phyloP scores from a whole-genome alignment of 2,329 filamentous ascomycete species.

The Pseudocercospora macadamiae region DNA sequence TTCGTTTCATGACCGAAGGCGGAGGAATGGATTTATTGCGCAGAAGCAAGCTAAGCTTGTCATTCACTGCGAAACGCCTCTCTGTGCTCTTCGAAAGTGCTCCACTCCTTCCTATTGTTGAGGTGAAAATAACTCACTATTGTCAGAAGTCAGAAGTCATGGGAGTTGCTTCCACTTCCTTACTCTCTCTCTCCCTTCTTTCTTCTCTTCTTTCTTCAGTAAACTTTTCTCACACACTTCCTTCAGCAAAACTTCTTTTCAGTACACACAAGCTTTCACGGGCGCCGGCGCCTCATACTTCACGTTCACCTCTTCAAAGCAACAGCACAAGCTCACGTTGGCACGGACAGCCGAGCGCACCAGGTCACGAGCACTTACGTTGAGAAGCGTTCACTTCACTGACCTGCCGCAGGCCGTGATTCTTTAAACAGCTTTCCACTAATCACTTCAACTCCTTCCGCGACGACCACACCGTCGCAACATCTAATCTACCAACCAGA shows the following conservation, averaged over 20 bases:
- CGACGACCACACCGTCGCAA: background rate
- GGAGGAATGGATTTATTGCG: background rate
- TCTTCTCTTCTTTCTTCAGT: background rate
- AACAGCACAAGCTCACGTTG: no score
- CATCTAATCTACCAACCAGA: background rate
- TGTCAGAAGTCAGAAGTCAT: background rate
- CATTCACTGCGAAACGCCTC: constrained; percentile 5
- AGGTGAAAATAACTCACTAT: constrained; percentile 4
- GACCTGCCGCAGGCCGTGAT: background rate
- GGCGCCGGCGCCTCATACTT: no score
- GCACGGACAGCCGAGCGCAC: no score
- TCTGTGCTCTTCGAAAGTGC: background rate
- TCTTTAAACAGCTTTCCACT: background rate
- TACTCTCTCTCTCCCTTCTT: background rate
- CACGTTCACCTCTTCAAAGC: no score
- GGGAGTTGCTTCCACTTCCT: background rate
- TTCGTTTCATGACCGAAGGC: background rate
- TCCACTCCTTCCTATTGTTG: constrained; percentile 6
- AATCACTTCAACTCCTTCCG: background rate
- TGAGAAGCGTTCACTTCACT: background rate
- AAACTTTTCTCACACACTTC: no score
- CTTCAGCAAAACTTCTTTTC: background rate
- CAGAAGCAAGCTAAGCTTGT: background rate
- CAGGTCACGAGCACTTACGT: no score
- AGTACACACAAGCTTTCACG: no score